Percentiles rank a stretch among this genome's conserved stretches.
Evolutionary conservation across 2,329 filamentous ascomycete species (phyloP).

Genomic region (Cladosporium colombiae): DNA sequence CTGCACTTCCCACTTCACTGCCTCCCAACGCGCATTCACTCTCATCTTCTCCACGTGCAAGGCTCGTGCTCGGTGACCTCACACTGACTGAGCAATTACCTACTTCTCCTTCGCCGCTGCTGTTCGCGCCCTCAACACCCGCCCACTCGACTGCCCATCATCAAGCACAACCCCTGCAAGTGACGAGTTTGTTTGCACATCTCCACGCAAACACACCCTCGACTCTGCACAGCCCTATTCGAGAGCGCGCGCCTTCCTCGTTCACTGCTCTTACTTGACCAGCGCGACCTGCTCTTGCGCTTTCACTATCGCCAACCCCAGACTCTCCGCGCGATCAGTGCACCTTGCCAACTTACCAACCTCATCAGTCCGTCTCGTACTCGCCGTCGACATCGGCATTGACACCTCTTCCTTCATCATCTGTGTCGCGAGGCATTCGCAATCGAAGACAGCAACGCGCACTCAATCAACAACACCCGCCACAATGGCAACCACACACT

Average conservation of each 20-base stretch:
- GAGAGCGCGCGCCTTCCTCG: background rate
- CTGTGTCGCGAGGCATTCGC: background rate
- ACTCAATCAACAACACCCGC: background rate
- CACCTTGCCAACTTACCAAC: background rate
- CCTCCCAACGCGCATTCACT: background rate
- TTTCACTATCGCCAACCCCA: background rate
- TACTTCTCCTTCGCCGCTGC: conserved; percentile 1
- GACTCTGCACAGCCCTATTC: background rate
- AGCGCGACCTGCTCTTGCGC: background rate
- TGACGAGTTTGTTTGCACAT: conserved; percentile 21
- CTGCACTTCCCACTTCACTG: background rate
- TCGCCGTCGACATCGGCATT: background rate
- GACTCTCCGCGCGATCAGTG: background rate
- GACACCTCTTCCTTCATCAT: background rate
- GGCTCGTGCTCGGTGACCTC: conserved; percentile 13
- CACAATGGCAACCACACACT: conserved; percentile 33
- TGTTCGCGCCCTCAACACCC: background rate
- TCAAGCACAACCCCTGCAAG: conserved; percentile 15
- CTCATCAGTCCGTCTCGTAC: background rate
- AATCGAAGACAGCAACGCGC: background rate
- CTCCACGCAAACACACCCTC: conserved; percentile 9
- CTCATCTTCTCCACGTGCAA: background rate
- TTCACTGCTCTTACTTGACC: background rate
- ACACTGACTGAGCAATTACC: conserved; percentile 20
- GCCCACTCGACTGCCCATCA: background rate